Percentiles rank a stretch among this genome's conserved stretches.
phyloP scores from a whole-genome alignment of 2,329 filamentous ascomycete species.

The Talaromyces atroroseus region DNA sequence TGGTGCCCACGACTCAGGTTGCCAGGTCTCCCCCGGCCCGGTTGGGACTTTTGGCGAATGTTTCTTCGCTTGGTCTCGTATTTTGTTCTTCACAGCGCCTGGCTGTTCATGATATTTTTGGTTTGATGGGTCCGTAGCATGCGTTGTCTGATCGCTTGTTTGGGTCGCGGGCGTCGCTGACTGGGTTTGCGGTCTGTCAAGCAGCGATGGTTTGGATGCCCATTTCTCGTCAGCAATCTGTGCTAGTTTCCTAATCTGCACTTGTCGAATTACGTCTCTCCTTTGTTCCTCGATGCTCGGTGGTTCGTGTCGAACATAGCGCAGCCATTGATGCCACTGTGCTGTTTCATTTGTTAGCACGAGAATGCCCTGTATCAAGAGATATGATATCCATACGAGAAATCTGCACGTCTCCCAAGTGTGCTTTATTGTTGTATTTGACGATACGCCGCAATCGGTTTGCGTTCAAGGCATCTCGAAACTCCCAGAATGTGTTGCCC shows the following conservation, averaged over 20 bases:
- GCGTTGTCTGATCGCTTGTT: conserved; percentile 37
- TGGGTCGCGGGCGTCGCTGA: conserved; percentile 44
- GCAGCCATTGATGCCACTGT: conserved; percentile 65
- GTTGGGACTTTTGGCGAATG: conserved; percentile 56
- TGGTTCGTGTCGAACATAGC: conserved; percentile 53
- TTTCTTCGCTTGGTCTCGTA: conserved; percentile 32
- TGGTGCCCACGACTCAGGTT: conserved; percentile 60
- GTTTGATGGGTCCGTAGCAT: conserved; percentile 23
- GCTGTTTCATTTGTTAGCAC: conserved; percentile 33
- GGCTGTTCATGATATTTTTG: conserved; percentile 25
- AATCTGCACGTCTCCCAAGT: conserved; percentile 57
- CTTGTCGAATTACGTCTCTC: conserved; percentile 51
- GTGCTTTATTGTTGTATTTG: conserved; percentile 47
- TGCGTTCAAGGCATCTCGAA: conserved; percentile 53
- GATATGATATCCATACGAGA: conserved; percentile 41
- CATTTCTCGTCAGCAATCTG: conserved; percentile 57
- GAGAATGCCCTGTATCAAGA: neutral
- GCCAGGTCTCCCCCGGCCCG: conserved; percentile 61
- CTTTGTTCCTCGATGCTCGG: conserved; percentile 56
- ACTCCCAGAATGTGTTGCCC: conserved; percentile 64
- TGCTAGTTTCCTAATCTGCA: conserved; percentile 55
- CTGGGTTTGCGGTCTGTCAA: conserved; percentile 51
- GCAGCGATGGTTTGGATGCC: conserved; percentile 54
- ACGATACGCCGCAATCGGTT: conserved; percentile 55
- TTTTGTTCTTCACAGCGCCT: conserved; percentile 25